Evolutionary conservation across 257 asterid genomes (phyloP), one percentile per base, ranked within the genome.

Genomic region (Ilex aquifolium): DNA sequence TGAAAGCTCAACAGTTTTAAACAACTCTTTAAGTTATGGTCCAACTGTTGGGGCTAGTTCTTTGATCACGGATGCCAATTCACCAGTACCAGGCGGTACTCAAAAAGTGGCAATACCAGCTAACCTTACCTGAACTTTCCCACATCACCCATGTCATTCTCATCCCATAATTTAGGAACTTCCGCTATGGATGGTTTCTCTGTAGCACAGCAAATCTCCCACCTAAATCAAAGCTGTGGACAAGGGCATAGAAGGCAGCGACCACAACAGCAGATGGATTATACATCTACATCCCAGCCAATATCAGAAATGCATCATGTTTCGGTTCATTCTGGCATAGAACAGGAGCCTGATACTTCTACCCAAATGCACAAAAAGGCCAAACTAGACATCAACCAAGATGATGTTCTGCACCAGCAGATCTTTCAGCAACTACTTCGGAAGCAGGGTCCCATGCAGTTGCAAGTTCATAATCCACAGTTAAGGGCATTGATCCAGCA

Each of bases 381-480:
- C 50, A 44, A 44, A 13, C 11, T 44, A 44, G 50, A 44, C 11
- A 44, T 13, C 13, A 13, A 44, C 13, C 50, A 44, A 44, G 50
- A 44, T 8, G 50, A 44, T 44, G 13, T 44, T 44, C 11, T 44
- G 50, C 11, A 44, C 27, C 27, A 21, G 27, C 27, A 21, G 27
- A 21, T 21, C 27, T 21, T 21, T 21, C 27, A 21, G 27, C 27
- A 21, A 21, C 27, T 21, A 21, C 27, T 21, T 44, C 11, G 13
- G 50, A 44, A 44, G 71, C 52, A 72, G 60, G 63, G 65, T 62
- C 60, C 58, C 49, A 36, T 72, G 62, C 79, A 60, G 42, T 76
- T 70, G 48, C 77, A 46, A 61, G 75, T 59, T 44, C 50, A 7
- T 7, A 13, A 44, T 44, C 9, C 13, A 44, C 11, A 44, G 50